Evolutionary conservation across 2,329 filamentous ascomycete species (phyloP).

Genomic region (Tothia fuscella): DNA sequence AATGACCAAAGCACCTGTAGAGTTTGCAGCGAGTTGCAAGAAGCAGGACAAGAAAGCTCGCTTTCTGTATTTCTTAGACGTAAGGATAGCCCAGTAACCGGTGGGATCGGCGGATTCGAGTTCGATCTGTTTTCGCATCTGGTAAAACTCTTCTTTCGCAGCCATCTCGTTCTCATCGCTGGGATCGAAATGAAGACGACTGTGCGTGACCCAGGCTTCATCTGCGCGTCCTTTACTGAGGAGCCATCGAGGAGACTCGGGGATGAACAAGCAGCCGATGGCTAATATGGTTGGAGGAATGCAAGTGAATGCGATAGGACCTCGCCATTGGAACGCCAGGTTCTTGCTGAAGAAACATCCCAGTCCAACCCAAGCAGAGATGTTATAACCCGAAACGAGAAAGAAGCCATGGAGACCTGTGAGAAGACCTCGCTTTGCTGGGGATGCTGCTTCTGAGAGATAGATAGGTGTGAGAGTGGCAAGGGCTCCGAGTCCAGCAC

Average conservation of each 20-base stretch:
- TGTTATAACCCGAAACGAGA: constrained; percentile 18
- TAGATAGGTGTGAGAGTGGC: constrained; percentile 19
- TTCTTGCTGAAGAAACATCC: constrained; percentile 10
- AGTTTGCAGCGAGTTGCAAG: constrained; percentile 18
- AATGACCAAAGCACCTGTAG: constrained; percentile 17
- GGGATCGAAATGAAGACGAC: constrained; percentile 15
- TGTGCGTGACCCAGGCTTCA: constrained; percentile 30
- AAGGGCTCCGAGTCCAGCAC: constrained; percentile 10
- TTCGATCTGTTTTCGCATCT: constrained; percentile 18
- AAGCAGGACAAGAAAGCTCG: constrained; percentile 17
- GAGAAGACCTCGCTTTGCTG: constrained; percentile 17
- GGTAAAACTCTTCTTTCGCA: constrained; percentile 18
- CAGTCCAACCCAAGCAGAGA: constrained; percentile 11
- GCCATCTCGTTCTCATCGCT: constrained; percentile 15
- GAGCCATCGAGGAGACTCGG: constrained; percentile 48
- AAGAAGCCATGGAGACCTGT: constrained; percentile 19
- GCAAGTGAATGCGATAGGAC: constrained; percentile 8
- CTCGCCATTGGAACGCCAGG: constrained; percentile 10
- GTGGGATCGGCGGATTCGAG: constrained; percentile 15
- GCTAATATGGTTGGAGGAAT: constrained; percentile 8
- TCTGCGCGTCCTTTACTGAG: constrained; percentile 33
- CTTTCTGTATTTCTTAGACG: constrained; percentile 16
- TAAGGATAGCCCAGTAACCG: constrained; percentile 17
- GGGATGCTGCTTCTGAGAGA: constrained; percentile 17
- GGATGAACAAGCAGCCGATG: constrained; percentile 15